A percentile compares a stretch with the other conserved stretches of the same genome.
phyloP scores from a whole-genome alignment of 306 rosid species.

The Abrus precatorius region DNA sequence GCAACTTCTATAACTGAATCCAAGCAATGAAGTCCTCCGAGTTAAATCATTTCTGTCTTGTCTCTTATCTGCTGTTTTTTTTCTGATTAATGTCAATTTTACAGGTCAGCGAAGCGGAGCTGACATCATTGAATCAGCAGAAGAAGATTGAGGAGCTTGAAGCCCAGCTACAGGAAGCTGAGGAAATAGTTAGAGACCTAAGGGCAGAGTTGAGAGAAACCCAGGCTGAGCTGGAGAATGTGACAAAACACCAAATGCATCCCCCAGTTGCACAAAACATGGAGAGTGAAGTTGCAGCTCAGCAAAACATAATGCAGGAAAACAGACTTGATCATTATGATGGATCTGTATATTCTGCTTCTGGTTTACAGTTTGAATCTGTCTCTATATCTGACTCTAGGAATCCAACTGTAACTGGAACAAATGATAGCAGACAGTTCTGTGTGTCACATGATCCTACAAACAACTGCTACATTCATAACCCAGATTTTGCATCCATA shows the following conservation, averaged over 20 bases:
- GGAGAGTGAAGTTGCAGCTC: conserved; percentile 47
- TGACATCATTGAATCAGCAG: conserved; percentile 62
- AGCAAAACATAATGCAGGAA: conserved; percentile 44
- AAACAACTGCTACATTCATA: conserved; percentile 58
- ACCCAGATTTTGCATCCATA: conserved; percentile 78
- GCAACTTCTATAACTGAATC: conserved; percentile 14
- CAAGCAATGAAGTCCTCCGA: neutral
- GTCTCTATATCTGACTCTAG: conserved; percentile 35
- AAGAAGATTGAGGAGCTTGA: conserved; percentile 85
- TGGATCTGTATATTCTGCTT: conserved; percentile 41
- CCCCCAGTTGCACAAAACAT: conserved; percentile 52
- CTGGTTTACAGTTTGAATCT: conserved; percentile 52
- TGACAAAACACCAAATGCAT: conserved; percentile 52
- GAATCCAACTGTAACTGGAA: conserved; percentile 48
- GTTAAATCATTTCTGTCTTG: conserved; percentile 22
- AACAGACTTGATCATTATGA: conserved; percentile 34
- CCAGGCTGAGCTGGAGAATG: conserved; percentile 72
- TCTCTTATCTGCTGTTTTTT: conserved; percentile 35
- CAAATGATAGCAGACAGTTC: conserved; percentile 50
- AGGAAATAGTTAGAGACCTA: conserved; percentile 81
- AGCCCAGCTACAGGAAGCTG: conserved; percentile 92
- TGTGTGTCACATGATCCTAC: conserved; percentile 52
- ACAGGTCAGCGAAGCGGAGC: conserved; percentile 75
- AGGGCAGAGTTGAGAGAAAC: conserved; percentile 80
- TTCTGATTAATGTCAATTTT: conserved; percentile 40